Evolutionary conservation across 1,284 basidiomycete genomes (phyloP).

Genomic region (Hymenochaete sp.): DNA sequence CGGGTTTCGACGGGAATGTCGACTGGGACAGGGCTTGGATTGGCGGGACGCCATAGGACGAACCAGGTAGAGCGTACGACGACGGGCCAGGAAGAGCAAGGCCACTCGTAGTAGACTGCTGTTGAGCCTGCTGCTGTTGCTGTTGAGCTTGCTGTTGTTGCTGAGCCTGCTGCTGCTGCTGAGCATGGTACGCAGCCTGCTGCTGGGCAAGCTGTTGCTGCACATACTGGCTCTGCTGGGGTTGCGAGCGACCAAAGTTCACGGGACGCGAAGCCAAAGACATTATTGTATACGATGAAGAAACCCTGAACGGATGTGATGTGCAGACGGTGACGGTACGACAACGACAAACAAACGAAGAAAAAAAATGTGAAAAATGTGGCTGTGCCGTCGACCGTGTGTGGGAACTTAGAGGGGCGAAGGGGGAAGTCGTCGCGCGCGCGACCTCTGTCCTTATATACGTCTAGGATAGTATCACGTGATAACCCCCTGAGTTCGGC

Average conservation of each 20-base stretch:
- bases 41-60: slow-evolving; percentile 9
- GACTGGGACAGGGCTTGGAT: slow-evolving; percentile 28
- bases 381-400: too few species aligned
- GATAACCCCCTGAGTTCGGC: too few species aligned
- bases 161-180: slow-evolving; percentile 24
- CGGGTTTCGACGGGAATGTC: slow-evolving; percentile 28
- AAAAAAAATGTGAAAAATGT: slow-evolving; percentile 22
- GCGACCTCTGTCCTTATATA: slow-evolving; percentile 26
- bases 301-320: too few species aligned
- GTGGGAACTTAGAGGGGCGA: slow-evolving; percentile 18
- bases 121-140: slow-evolving; percentile 39
- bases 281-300: slow-evolving; percentile 31
- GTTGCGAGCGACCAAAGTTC: slow-evolving; percentile 57
- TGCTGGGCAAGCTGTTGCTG: slow-evolving; percentile 33
- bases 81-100: slow-evolving; percentile 25
- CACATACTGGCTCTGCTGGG: slow-evolving; percentile 36
- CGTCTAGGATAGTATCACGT: too few species aligned
- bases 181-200: slow-evolving; percentile 23
- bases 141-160: slow-evolving; percentile 28
- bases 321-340: slow-evolving; percentile 3
- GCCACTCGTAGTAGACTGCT: slow-evolving; percentile 37
- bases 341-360: slow-evolving; percentile 1
- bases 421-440: slow-evolving; percentile 16
- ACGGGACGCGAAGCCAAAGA: slow-evolving; percentile 71
- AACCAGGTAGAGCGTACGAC: slow-evolving; percentile 37